These are phyloP conservation scores for Saccharomycopsis olivae DNA, from an alignment of 805 yeast genomes.

Conservation along the genomic window DNA sequence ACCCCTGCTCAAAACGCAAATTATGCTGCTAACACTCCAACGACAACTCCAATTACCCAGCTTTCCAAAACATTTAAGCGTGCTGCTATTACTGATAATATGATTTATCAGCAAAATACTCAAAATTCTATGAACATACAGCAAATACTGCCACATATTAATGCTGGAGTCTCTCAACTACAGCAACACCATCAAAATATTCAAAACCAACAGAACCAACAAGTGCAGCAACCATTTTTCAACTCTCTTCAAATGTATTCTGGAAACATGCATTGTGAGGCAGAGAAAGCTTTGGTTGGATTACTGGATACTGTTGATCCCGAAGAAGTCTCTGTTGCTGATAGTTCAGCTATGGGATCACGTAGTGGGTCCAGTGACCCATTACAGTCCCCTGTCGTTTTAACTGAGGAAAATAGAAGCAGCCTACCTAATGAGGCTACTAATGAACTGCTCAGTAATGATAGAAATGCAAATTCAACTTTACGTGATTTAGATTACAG, in stretches of 20 bases:
- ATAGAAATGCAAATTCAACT: too few species aligned
- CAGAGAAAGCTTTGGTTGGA: constrained; percentile 9
- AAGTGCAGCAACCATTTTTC: too few species aligned
- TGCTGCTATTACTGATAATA: neutral
- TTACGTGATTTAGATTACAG: too few species aligned
- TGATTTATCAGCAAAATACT: neutral
- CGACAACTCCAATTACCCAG: constrained; percentile 13
- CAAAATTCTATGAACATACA: too few species aligned
- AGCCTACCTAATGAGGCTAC: too few species aligned
- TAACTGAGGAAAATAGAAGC: constrained; percentile 5
- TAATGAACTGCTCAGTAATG: too few species aligned
- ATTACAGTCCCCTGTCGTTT: constrained; percentile 14
- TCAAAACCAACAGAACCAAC: too few species aligned
- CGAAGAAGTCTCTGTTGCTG: neutral
- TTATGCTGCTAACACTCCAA: too few species aligned
- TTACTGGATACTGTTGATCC: constrained; percentile 3
- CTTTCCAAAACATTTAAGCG: constrained; percentile 10
- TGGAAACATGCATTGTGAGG: constrained; percentile 1
- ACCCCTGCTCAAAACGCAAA: neutral
- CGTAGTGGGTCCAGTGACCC: constrained; percentile 2
- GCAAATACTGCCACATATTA: too few species aligned
- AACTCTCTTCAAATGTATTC: neutral
- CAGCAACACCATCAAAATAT: too few species aligned
- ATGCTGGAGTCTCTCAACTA: too few species aligned
- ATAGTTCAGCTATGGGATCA: neutral